Evolutionary conservation across 192 early-diverging fungal species (phyloP).

Genomic region (Coemansia sp.): DNA sequence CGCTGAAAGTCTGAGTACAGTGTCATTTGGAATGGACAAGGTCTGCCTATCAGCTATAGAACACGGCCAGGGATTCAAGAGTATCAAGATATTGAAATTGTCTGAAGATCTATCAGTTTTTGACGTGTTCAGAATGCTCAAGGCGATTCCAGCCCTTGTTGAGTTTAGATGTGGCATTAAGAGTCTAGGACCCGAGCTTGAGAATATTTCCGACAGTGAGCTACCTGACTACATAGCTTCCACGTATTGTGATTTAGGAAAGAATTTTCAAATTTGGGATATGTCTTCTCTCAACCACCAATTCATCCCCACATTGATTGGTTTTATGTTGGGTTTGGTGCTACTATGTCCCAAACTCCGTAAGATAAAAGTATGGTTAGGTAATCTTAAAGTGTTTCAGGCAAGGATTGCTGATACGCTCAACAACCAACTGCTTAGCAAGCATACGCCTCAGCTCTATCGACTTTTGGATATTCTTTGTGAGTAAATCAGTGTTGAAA

Average conservation of each 20-base stretch:
- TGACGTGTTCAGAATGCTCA: background rate
- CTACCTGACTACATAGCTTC: background rate
- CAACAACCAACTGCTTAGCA: no score
- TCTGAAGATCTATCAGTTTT: no score
- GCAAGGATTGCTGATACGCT: background rate
- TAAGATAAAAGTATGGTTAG: background rate
- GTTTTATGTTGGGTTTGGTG: background rate
- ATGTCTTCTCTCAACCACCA: background rate
- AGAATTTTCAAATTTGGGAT: background rate
- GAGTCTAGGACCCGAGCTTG: background rate
- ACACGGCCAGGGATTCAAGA: no score
- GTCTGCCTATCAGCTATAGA: background rate
- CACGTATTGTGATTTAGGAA: background rate
- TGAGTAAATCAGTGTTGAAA: no score
- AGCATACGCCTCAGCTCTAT: no score
- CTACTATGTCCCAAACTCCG: background rate
- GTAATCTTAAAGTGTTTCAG: background rate
- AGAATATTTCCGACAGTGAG: background rate
- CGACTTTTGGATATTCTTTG: no score
- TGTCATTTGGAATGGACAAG: no score
- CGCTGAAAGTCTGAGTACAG: background rate
- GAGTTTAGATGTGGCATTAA: background rate
- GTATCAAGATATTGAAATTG: no score
- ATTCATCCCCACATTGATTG: background rate
- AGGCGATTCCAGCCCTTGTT: background rate